phyloP scores from a whole-genome alignment of 2,329 filamentous ascomycete species.

The Exserohilum rostratum region DNA sequence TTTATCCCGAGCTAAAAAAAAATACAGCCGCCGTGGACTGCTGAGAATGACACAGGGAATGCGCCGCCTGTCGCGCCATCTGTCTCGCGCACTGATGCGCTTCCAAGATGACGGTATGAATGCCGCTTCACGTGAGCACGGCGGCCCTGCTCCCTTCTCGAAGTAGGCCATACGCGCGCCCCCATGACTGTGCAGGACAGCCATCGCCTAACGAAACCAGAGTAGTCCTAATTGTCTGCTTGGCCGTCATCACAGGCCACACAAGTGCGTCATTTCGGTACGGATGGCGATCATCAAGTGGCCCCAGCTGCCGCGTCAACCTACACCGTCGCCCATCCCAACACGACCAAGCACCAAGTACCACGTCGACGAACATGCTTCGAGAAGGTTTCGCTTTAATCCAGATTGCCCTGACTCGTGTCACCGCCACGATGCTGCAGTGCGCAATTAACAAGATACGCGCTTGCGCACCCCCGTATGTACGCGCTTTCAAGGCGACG shows the following conservation, averaged over 20 bases:
- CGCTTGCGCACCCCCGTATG: neutral
- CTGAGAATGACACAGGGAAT: conserved; percentile 8
- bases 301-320: conserved; percentile 27
- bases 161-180: too few species aligned
- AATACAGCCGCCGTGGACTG: conserved; percentile 1
- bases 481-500: neutral
- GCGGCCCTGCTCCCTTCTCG: conserved; percentile 24
- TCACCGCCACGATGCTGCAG: neutral
- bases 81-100: conserved; percentile 7
- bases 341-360: conserved; percentile 31
- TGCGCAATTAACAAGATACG: conserved; percentile 1
- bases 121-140: conserved; percentile 21
- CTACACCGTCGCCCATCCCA: conserved; percentile 18
- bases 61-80: conserved; percentile 10
- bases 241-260: conserved; percentile 17
- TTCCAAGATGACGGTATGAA: conserved; percentile 10
- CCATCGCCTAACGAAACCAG: conserved; percentile 42
- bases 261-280: conserved; percentile 38
- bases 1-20: conserved; percentile 9
- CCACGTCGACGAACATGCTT: conserved; percentile 33
- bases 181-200: conserved; percentile 17
- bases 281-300: conserved; percentile 39
- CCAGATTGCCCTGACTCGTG: conserved; percentile 17
- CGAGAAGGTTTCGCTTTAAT: conserved; percentile 40
- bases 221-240: conserved; percentile 28